A percentile compares a stretch with the other conserved stretches of the same genome.
Conservation (phyloP, 1,284 basidiomycete species). For the Paramarasmius palmivorus region DNA sequence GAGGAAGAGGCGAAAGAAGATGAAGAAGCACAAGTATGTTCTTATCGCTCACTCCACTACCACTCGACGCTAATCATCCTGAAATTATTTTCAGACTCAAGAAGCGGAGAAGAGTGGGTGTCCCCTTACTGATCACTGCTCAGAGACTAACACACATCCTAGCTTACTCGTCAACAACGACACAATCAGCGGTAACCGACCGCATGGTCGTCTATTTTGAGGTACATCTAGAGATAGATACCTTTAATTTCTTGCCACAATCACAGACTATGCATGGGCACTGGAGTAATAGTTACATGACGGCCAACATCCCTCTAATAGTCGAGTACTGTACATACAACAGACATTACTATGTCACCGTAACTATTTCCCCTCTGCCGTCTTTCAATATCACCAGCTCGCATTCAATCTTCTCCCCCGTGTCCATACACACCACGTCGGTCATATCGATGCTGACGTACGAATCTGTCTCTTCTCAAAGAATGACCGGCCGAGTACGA, state of each 20-base stretch:
- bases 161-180: constrained; percentile 43
- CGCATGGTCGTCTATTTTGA: no score
- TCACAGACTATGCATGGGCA: no score
- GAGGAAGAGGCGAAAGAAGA: constrained; percentile 84
- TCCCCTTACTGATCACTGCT: not conserved
- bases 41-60: constrained; percentile 1
- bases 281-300: not conserved
- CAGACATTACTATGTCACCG: constrained; percentile 58
- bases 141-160: constrained; percentile 11
- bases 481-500: constrained; percentile 92
- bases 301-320: not conserved
- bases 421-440: constrained; percentile 91
- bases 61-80: constrained; percentile 6
- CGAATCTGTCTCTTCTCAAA: constrained; percentile 89
- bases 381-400: constrained; percentile 90
- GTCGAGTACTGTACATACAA: not conserved
- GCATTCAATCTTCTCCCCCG: constrained; percentile 90
- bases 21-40: constrained; percentile 88
- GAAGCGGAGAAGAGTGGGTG: constrained; percentile 59
- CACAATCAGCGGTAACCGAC: not conserved
- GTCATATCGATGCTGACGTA: constrained; percentile 86
- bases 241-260: no score
- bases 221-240: no score
- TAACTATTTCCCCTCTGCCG: constrained; percentile 84
- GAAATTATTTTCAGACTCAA: constrained; percentile 51